Percentiles rank a stretch among this genome's conserved stretches.
phyloP scores from a whole-genome alignment of 2,329 filamentous ascomycete species.

The Epichloe festucae region DNA sequence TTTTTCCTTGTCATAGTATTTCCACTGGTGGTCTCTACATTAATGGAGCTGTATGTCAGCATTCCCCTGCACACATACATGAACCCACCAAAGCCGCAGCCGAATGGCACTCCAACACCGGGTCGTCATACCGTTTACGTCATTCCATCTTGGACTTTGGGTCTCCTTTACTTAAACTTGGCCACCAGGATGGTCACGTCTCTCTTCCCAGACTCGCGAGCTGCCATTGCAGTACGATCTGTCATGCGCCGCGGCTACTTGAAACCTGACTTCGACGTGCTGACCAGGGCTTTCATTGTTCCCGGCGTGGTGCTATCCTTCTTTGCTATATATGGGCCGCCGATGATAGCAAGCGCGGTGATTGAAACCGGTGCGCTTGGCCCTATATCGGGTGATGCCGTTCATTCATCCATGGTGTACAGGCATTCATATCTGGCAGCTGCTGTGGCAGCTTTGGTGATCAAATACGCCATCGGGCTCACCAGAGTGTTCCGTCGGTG shows the following conservation, averaged over 20 bases:
- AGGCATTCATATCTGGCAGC: constrained; percentile 58
- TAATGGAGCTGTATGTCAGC: constrained; percentile 80
- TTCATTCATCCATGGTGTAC: constrained; percentile 28
- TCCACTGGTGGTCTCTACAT: constrained; percentile 63
- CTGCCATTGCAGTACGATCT: constrained; percentile 60
- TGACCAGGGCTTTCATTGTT: constrained; percentile 78
- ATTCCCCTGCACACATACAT: constrained; percentile 78
- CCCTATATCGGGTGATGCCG: constrained; percentile 15
- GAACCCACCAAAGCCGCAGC: constrained; percentile 25
- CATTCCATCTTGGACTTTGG: constrained; percentile 88
- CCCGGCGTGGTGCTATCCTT: constrained; percentile 53
- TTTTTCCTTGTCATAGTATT: constrained; percentile 63
- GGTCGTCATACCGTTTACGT: constrained; percentile 61
- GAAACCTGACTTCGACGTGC: constrained; percentile 62
- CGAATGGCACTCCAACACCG: constrained; percentile 11
- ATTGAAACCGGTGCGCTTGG: constrained; percentile 13
- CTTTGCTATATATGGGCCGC: constrained; percentile 51
- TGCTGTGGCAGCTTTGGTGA: constrained; percentile 33
- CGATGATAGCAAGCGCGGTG: constrained; percentile 35
- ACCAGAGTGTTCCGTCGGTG: constrained; percentile 55
- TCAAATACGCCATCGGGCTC: constrained; percentile 34
- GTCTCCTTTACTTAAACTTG: constrained; percentile 80
- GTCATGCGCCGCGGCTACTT: constrained; percentile 65
- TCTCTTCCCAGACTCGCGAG: constrained; percentile 54
- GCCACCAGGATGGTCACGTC: constrained; percentile 55